Evolutionary conservation across 768 basidiomycete species (phyloP).

Genomic region (Hebeloma cylindrosporum): DNA sequence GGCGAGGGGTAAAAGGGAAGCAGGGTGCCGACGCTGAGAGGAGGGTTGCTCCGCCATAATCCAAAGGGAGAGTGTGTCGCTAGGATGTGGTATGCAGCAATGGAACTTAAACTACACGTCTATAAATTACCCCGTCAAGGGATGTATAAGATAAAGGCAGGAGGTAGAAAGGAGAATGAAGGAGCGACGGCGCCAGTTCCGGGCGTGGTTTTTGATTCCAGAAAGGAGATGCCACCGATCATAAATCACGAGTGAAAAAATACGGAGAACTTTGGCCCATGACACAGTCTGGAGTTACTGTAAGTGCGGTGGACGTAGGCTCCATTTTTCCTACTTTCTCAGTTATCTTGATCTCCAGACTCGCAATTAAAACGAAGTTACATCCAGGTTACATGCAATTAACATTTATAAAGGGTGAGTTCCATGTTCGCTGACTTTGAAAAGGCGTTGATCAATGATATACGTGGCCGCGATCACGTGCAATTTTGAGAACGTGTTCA

Average conservation of each 20-base stretch:
- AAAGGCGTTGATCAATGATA: too few species aligned
- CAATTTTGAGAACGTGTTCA: too few species aligned
- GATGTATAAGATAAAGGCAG: slow-evolving; percentile 32
- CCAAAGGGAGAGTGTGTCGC: slow-evolving; percentile 26
- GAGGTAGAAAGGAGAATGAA: slow-evolving; percentile 18
- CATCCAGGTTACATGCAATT: too few species aligned
- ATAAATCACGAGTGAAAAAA: slow-evolving; percentile 22
- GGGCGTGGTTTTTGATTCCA: slow-evolving; percentile 29
- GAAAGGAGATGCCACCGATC: slow-evolving; percentile 25
- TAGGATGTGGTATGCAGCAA: slow-evolving; percentile 29
- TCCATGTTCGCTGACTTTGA: too few species aligned
- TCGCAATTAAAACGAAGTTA: too few species aligned
- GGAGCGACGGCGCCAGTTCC: slow-evolving; percentile 13
- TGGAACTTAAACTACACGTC: slow-evolving; percentile 20
- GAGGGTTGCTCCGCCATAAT: slow-evolving; percentile 28
- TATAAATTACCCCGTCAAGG: slow-evolving; percentile 41
- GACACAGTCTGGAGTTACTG: too few species aligned
- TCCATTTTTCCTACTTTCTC: too few species aligned
- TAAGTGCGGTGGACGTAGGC: too few species aligned
- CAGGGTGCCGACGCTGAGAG: slow-evolving; percentile 54
- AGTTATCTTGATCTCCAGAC: too few species aligned
- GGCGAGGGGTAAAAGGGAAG: slow-evolving; percentile 76
- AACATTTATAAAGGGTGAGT: too few species aligned
- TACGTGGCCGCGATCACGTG: too few species aligned
- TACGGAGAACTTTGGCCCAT: too few species aligned